A percentile compares a stretch with the other conserved stretches of the same genome.
These are phyloP conservation scores for Miamiensis avidus DNA, from an alignment of 169 alveolate genomes.

Conservation along the genomic window DNA sequence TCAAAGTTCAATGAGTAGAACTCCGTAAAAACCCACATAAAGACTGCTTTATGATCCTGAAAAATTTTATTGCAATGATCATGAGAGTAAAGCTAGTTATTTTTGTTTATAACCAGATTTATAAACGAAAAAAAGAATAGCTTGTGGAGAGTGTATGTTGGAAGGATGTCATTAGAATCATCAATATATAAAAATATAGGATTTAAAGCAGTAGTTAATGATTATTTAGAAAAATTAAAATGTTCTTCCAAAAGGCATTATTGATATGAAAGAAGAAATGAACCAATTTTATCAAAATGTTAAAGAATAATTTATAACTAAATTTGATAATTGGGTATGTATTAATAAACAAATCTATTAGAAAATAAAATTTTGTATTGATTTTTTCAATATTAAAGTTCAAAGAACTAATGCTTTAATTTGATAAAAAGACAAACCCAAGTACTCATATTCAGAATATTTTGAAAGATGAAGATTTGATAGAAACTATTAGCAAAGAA, in stretches of 20 bases:
- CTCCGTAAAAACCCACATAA: too few species aligned
- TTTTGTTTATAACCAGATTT: background rate
- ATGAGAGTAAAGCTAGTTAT: background rate
- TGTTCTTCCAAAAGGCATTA: background rate
- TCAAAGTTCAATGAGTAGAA: too few species aligned
- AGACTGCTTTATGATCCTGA: too few species aligned
- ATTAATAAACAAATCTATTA: too few species aligned
- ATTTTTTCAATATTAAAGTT: background rate
- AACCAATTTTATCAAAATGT: background rate
- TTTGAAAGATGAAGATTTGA: background rate
- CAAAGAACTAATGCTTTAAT: background rate
- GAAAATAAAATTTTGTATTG: too few species aligned
- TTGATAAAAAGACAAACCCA: background rate
- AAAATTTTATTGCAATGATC: background rate
- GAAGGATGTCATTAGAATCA: background rate
- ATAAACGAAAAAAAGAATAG: background rate
- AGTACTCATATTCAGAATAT: background rate
- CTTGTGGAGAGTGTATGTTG: background rate
- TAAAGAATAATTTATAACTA: too few species aligned
- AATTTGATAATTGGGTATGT: background rate
- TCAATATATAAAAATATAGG: too few species aligned
- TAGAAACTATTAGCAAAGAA: background rate
- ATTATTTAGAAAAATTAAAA: too few species aligned
- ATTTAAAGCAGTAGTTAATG: too few species aligned
- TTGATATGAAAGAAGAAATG: background rate